Evolutionary conservation across 768 basidiomycete species (phyloP), one percentile per base, ranked within the genome.

Genomic region (Gymnopilus junonius): DNA sequence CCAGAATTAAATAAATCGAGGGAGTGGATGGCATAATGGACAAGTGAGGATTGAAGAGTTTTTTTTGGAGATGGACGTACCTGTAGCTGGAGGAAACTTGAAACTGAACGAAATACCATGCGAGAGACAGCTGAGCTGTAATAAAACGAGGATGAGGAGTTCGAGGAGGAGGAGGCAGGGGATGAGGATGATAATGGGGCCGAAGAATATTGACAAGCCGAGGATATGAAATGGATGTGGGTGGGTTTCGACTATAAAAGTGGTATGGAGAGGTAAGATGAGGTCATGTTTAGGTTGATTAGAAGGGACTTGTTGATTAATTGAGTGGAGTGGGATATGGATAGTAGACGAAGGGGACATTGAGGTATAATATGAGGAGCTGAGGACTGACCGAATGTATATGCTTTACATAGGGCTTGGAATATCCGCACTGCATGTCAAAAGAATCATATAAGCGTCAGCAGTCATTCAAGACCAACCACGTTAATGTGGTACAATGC

Each of bases 161-260:
- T 80, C 79, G 45, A 79, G 73, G 2, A 76, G 43, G 10, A 79
- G 64, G 1, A 80, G 73, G 20, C 75, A 67, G 1, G 79, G 79
- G 2, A 78, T 43, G 21, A 80, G 73, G 43, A 76, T 27, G n/a
- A 73, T 74, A 54, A 80, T 78, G 23, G 81, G 81, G 12, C 81
- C 81, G 34, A 81, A 79, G 66, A 82, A 82, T 54, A 80, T 74
- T 4, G 77, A 69, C 69, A 77, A 75, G 39, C 74, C 74, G 17
- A 74, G 62, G 64, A 78, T 61, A 64, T 79, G 76, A 46, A 79
- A 73, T 23, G 75, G 64, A 59, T 77, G 74, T 6, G 79, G 75
- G 67, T 81, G 69, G 31, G 51, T 40, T 23, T 65, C 61, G 37
- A 70, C 70, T 70, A 31, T 12, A 62, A 53, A 23, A 3, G 34